These are phyloP conservation scores for Obelidium mucronatum DNA, from an alignment of 192 early-diverging fungal species.

Conservation along the genomic window DNA sequence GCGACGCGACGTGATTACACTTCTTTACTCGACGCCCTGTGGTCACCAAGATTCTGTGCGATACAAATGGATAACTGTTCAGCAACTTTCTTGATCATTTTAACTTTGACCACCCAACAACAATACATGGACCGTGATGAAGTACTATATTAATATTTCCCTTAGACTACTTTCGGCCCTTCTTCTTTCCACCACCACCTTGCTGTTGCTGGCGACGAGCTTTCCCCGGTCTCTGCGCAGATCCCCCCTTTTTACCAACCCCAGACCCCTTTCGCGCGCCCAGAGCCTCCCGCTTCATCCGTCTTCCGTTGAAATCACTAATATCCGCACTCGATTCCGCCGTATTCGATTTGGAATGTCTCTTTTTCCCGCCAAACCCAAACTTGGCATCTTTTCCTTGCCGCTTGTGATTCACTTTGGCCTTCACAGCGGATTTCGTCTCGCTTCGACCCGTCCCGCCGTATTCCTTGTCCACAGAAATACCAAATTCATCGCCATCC, in stretches of 20 bases:
- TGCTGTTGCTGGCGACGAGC: conserved; percentile 1
- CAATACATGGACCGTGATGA: no score
- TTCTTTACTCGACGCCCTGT: no score
- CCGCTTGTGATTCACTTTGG: conserved; percentile 56
- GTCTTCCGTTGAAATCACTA: conserved; percentile 61
- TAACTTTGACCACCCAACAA: no score
- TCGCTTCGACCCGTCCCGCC: conserved; percentile 36
- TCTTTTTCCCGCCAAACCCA: conserved; percentile 92
- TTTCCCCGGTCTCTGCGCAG: conserved; percentile 21
- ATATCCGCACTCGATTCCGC: conserved; percentile 78
- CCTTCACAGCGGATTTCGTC: conserved; percentile 37
- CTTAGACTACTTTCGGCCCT: conserved; percentile 2
- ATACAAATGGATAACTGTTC: no score
- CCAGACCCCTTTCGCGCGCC: conserved; percentile 12
- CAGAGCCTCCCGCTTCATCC: conserved; percentile 46
- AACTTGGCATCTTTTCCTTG: conserved; percentile 83
- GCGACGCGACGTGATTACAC: no score
- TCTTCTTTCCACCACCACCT: not conserved
- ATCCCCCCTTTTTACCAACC: conserved; percentile 14
- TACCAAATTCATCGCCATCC: conserved; percentile 73
- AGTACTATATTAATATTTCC: no score
- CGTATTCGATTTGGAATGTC: conserved; percentile 80
- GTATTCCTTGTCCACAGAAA: conserved; percentile 63
- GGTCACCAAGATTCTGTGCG: no score
- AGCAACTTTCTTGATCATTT: no score